Conservation (phyloP, 768 basidiomycete species). For the Butyriboletus loyo region DNA sequence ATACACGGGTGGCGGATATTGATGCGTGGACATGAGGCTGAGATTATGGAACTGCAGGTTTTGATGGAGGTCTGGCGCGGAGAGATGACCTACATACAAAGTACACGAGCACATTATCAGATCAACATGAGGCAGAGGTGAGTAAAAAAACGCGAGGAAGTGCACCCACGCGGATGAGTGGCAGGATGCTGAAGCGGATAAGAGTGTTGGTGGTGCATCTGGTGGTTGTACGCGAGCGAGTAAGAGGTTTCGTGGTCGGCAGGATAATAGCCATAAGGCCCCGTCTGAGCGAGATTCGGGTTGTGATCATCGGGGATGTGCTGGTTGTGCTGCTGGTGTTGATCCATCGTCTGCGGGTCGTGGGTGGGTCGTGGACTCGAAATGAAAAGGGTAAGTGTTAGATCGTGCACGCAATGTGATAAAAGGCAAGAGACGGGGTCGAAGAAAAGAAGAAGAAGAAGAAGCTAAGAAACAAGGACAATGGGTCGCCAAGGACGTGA, state of each 20-base stretch:
- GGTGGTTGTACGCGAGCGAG: constrained; percentile 50
- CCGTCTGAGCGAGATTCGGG: constrained; percentile 37
- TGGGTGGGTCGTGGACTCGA: constrained; percentile 33
- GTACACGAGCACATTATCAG: constrained; percentile 56
- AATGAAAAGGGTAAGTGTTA: constrained; percentile 34
- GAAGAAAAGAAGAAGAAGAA: constrained; percentile 34
- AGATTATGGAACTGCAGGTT: constrained; percentile 59
- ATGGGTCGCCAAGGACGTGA: constrained; percentile 23
- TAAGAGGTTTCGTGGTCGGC: constrained; percentile 55
- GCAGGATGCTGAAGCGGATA: constrained; percentile 58
- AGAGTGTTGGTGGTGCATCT: constrained; percentile 40
- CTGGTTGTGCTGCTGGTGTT: constrained; percentile 41
- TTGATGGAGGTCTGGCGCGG: constrained; percentile 66
- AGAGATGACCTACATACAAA: constrained; percentile 58
- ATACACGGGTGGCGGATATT: constrained; percentile 62
- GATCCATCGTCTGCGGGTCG: constrained; percentile 42
- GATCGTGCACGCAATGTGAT: constrained; percentile 35
- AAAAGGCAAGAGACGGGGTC: constrained; percentile 33
- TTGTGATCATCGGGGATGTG: constrained; percentile 49
- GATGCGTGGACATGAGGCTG: constrained; percentile 66
- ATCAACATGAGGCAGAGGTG: constrained; percentile 58
- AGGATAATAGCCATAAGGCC: constrained; percentile 50
- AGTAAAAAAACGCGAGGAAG: constrained; percentile 40
- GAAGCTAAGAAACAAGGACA: constrained; percentile 32
- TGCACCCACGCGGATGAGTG: constrained; percentile 72